These are phyloP conservation scores for Truncatella angustata DNA, from an alignment of 2,329 filamentous ascomycete genomes.

Conservation along the genomic window DNA sequence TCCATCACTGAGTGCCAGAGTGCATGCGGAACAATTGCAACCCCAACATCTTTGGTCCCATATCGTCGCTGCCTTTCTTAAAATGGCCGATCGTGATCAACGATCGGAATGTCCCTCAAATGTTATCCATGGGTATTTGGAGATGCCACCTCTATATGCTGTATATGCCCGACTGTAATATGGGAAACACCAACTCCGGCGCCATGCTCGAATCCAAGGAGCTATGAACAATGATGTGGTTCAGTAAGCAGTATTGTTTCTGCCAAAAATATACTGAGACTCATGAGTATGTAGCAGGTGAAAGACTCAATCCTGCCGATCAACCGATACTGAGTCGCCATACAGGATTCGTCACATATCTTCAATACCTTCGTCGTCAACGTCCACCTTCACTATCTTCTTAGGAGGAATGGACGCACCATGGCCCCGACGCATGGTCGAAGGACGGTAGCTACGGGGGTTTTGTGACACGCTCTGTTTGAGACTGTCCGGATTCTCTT, in stretches of 20 bases:
- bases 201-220: conserved; percentile 21
- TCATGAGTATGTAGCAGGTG: too few relatives aligned
- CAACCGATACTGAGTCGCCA: conserved; percentile 12
- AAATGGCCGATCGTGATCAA: too few relatives aligned
- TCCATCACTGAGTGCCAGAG: too few relatives aligned
- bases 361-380: conserved; percentile 29
- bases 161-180: too few relatives aligned
- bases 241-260: conserved; percentile 14
- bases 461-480: conserved; percentile 29
- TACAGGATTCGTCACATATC: conserved; percentile 18
- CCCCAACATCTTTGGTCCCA: too few relatives aligned
- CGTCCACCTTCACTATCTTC: conserved; percentile 18
- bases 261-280: conserved; percentile 10
- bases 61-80: too few relatives aligned
- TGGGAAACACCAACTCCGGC: conserved; percentile 21
- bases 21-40: too few relatives aligned
- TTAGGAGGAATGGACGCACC: conserved; percentile 22
- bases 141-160: neutral
- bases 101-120: too few relatives aligned
- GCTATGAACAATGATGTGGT: conserved; percentile 7
- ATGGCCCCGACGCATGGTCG: conserved; percentile 50
- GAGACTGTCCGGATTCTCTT: conserved; percentile 45
- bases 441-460: conserved; percentile 49
- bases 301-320: too few relatives aligned
- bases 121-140: neutral